These are phyloP conservation scores for Fistulifera pelliculosa DNA, from an alignment of 108 stramenopile genomes.

Conservation along the genomic window DNA sequence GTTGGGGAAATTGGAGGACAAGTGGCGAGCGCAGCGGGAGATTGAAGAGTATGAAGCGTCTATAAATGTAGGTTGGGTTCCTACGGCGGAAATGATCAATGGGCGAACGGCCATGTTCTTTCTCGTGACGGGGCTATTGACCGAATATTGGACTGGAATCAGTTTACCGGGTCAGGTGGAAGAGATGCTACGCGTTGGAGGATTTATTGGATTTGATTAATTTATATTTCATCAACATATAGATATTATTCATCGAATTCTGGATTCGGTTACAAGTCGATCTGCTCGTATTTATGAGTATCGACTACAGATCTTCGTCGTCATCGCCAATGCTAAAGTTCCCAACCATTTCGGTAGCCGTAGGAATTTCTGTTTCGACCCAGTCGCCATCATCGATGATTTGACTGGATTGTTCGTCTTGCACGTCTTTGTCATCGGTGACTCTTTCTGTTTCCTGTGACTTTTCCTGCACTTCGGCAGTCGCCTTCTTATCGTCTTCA, in stretches of 20 bases:
- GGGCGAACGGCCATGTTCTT: conserved; percentile 93
- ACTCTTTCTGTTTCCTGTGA: neutral
- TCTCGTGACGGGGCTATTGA: conserved; percentile 84
- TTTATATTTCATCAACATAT: neutral
- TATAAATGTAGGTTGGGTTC: conserved; percentile 60
- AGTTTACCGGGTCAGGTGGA: conserved; percentile 87
- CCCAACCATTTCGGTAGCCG: conserved; percentile 25
- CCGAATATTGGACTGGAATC: conserved; percentile 88
- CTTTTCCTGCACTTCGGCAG: neutral
- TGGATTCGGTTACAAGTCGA: too few species aligned
- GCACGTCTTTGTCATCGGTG: neutral
- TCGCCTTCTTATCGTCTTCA: neutral
- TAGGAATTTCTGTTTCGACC: conserved; percentile 19
- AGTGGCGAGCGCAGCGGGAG: conserved; percentile 53
- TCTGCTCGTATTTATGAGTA: too few species aligned
- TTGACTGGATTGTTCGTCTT: neutral
- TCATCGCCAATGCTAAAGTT: conserved; percentile 42
- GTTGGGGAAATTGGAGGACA: conserved; percentile 59
- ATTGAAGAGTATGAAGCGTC: conserved; percentile 57
- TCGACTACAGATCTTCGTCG: conserved; percentile 18
- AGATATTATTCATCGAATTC: too few species aligned
- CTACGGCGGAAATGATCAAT: conserved; percentile 73
- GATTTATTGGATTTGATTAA: conserved; percentile 69
- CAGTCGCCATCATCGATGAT: conserved; percentile 18
- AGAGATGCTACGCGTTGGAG: conserved; percentile 82